Evolutionary conservation across 768 basidiomycete species (phyloP).

Genomic region (Lactarius hengduanensis): DNA sequence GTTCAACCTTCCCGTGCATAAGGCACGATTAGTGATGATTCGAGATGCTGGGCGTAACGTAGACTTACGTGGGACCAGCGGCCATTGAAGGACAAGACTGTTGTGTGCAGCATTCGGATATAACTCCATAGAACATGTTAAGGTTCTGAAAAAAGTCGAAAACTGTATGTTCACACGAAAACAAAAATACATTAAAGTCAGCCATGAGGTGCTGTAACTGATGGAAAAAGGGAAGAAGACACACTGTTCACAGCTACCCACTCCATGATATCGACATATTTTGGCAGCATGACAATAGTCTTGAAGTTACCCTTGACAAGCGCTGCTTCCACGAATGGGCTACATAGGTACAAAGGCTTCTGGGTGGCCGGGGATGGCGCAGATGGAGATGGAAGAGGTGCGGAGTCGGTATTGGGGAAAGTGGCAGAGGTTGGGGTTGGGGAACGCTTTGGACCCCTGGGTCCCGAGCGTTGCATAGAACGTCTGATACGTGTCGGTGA

Average conservation of each 20-base stretch:
- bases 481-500: constrained; percentile 44
- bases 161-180: constrained; percentile 47
- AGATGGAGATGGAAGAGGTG: constrained; percentile 34
- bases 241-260: constrained; percentile 95
- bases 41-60: not conserved
- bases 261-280: constrained; percentile 93
- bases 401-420: constrained; percentile 44
- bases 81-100: constrained; percentile 91
- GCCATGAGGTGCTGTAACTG: not conserved
- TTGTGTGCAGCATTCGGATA: constrained; percentile 90
- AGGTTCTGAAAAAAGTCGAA: constrained; percentile 98
- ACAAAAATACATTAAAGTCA: constrained; percentile 2
- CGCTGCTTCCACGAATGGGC: constrained; percentile 92
- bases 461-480: constrained; percentile 65
- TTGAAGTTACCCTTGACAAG: constrained; percentile 98
- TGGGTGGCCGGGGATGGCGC: constrained; percentile 41
- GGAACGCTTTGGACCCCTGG: constrained; percentile 68
- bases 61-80: constrained; percentile 72
- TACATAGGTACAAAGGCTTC: constrained; percentile 86
- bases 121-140: constrained; percentile 94
- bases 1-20: constrained; percentile 58
- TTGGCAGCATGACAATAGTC: constrained; percentile 94
- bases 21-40: not conserved
- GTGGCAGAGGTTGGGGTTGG: constrained; percentile 72
- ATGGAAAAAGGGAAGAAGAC: constrained; percentile 35